A percentile compares a stretch with the other conserved stretches of the same genome.
Evolutionary conservation across 768 basidiomycete species (phyloP).

Genomic region (Tylopilus intermedius): DNA sequence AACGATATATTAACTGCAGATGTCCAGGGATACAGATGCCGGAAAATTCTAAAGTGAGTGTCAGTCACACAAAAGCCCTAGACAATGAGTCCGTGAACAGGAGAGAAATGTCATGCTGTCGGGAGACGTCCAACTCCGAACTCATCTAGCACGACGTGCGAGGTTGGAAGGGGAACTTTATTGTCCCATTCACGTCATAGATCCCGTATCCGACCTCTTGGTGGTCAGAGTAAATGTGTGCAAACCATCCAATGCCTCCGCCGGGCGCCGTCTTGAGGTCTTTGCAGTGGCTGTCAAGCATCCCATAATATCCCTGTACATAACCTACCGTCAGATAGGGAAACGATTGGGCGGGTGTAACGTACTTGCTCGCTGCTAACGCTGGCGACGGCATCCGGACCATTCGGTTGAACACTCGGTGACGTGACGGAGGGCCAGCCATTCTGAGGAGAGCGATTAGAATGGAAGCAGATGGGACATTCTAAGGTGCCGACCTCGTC

Average conservation of each 20-base stretch:
- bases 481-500: slow-evolving; percentile 45
- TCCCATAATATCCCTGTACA: slow-evolving; percentile 45
- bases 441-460: slow-evolving; percentile 41
- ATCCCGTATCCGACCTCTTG: slow-evolving; percentile 70
- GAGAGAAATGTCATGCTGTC: too few relatives aligned
- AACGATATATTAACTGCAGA: too few relatives aligned
- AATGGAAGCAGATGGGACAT: neutral
- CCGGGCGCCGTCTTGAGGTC: slow-evolving; percentile 54
- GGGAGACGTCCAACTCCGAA: too few relatives aligned
- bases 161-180: too few relatives aligned
- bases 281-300: slow-evolving; percentile 61
- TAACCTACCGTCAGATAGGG: neutral
- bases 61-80: too few relatives aligned
- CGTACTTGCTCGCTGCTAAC: slow-evolving; percentile 55
- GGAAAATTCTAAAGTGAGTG: too few relatives aligned
- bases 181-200: slow-evolving; percentile 41
- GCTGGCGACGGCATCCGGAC: slow-evolving; percentile 53
- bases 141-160: too few relatives aligned
- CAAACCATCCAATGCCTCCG: slow-evolving; percentile 78
- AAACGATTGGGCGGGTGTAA: slow-evolving; percentile 11
- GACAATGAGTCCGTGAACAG: too few relatives aligned
- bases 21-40: too few relatives aligned
- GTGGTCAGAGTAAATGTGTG: slow-evolving; percentile 69
- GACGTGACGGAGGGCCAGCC: slow-evolving; percentile 73
- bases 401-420: slow-evolving; percentile 59